These are phyloP conservation scores for Omphalea diandra DNA, from an alignment of 441 rosid species.

Conservation along the genomic window DNA sequence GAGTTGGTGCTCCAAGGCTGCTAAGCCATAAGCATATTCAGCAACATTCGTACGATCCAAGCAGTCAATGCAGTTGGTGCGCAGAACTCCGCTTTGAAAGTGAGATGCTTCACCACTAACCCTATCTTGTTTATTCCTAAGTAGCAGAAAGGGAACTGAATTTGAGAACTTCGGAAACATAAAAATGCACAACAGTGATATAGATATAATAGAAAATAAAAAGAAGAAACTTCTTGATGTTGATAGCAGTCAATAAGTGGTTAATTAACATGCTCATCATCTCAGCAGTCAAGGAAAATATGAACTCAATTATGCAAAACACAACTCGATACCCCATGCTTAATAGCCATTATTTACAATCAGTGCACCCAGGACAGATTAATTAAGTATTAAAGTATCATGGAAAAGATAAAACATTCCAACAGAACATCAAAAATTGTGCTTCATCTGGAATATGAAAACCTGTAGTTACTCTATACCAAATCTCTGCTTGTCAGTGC, in stretches of 20 bases:
- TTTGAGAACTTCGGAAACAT: neutral
- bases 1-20: constrained; percentile 90
- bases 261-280: neutral
- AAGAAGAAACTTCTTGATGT: neutral
- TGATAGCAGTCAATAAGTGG: neutral
- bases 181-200: neutral
- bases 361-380: too few relatives aligned
- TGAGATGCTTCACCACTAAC: constrained; percentile 49
- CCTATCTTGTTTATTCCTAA: constrained; percentile 37
- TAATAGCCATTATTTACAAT: neutral
- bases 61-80: constrained; percentile 98
- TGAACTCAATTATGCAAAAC: neutral
- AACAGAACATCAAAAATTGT: neutral
- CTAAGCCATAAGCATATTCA: constrained; percentile 98
- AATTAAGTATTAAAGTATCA: neutral
- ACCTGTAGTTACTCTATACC: neutral
- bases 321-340: neutral
- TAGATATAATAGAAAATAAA: too few relatives aligned
- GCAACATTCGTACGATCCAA: constrained; percentile 99
- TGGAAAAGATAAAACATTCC: neutral
- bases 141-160: neutral
- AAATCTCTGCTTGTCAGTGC: neutral
- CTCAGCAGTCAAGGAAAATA: neutral
- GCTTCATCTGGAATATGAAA: neutral
- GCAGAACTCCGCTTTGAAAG: constrained; percentile 94